Base-by-base conservation (phyloP, 495 filamentous ascomycete genomes). In the Venustampulla echinocandica region DNA sequence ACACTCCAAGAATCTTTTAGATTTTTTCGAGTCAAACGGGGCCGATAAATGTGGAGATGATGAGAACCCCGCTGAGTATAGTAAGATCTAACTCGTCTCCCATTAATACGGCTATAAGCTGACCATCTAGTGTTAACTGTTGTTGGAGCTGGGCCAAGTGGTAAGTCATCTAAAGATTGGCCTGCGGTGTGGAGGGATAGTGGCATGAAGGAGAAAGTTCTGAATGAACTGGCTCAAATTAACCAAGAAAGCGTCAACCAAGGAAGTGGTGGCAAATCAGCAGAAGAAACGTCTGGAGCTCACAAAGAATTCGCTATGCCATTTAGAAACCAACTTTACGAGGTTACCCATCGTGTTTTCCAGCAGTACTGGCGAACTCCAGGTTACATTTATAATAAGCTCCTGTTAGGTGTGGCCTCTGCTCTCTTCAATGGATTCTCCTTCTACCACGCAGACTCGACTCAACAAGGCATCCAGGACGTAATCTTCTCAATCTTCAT, bases 1-100 rank as follows among this genome's bases (percentile, higher is more conserved):
- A 30, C 77, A 82, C 60, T 85, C 82, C 0, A 64, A 68, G 10
- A 80, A 68, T 10, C 57, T 90, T 22, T 65, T 76, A 4, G 67
- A 66, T 52, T 90, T 89, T 63, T 90, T 90, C 55, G 80, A 86
- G 59, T 62, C 63, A 21, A 82, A 87, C 48, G 85, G 89, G 37
- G 85, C 83, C 3, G 66, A 71, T 15, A 70, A 77, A 33, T 95
- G 88, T 63, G 84, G 84, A 2, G 51, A 59, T 2, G 80, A 84
- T 13, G 84, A 86, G n/a, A 96, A 85, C 65, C 62, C 61, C 46
- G 20, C 59, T 27, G 25, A 64, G 44, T 62, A 57, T n/a, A 64
- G 49, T 51, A 46, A 41, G 42, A n/a, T 45, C 33, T 9, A 23
- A 30, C 7, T 61, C 44, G 65, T 14, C 19, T 4, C 13, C 18